Evolutionary conservation across 306 rosid species (phyloP), one percentile per base, ranked within the genome.

Genomic region (Heteromeles arbutifolia): DNA sequence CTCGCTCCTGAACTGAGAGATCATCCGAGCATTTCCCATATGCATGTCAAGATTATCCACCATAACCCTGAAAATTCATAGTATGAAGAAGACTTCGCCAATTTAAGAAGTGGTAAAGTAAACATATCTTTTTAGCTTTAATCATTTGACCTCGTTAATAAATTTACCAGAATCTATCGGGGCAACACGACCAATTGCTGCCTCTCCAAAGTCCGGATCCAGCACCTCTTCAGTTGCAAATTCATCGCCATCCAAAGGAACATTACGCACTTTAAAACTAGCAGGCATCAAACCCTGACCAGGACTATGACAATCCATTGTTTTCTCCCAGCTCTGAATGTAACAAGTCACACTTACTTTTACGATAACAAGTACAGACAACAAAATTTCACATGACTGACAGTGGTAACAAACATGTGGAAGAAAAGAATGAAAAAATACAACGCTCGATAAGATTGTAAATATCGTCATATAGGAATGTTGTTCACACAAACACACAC

Each of bases 241-340:
- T 74, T 88, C 93, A 81, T 90, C 97, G 80, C 93, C 86, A 18
- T 92, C 97, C 68, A 92, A 72, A 66, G 97, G 96, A 85, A 90
- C 91, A 70, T 92, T 88, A 25, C 93, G 88, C 56, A 90, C 92
- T 86, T 92, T 92, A 77, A 92, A 92, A 81, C 97, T 92, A 81
- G 96, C 97, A 54, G 97, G 97, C 97, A 90, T 92, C 82, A 90
- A 72, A 78, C n/a, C 97, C 89, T 92, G 96, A 75, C 97, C 97
- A 67, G 97, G 92, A 80, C 97, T 92, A 71, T 92, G 91, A 75
- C 97, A 92, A 81, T 90, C 96, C 86, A 92, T 90, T 72, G 97
- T 92, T 84, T 92, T 92, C 88, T 92, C 97, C 97, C 97, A 92
- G 87, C 97, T 92, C 97, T 92, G 87, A n/a, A n/a, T n/a, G n/a